These are phyloP conservation scores for Kwoniella botswanensis DNA, from an alignment of 768 basidiomycete species.

Conservation along the genomic window DNA sequence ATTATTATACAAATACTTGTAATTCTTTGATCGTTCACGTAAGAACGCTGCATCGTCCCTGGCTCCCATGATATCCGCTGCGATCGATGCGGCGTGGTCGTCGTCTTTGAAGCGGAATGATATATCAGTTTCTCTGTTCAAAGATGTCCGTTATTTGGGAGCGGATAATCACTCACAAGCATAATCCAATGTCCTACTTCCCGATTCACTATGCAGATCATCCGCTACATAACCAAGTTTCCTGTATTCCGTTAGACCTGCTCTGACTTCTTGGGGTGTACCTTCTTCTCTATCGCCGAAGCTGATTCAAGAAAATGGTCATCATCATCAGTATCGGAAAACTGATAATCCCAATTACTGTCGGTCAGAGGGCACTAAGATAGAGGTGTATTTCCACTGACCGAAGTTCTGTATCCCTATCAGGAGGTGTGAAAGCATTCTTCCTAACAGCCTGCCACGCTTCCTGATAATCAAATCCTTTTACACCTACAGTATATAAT, in stretches of 20 bases:
- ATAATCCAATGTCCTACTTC: conserved; percentile 77
- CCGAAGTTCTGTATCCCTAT: conserved; percentile 60
- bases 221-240: conserved; percentile 75
- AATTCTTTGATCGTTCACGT: conserved; percentile 64
- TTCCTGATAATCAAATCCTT: conserved; percentile 67
- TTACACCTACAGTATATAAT: conserved; percentile 59
- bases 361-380: neutral
- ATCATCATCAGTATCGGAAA: too few relatives aligned
- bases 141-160: neutral
- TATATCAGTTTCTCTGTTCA: neutral
- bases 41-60: conserved; percentile 64
- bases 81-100: conserved; percentile 72
- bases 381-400: conserved; percentile 54
- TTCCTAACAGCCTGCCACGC: conserved; percentile 79
- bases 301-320: conserved; percentile 8
- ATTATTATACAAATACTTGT: conserved; percentile 72
- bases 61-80: conserved; percentile 67
- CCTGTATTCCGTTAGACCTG: conserved; percentile 74
- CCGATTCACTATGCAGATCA: conserved; percentile 79
- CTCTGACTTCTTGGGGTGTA: conserved; percentile 68
- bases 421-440: conserved; percentile 66
- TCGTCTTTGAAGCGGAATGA: conserved; percentile 64
- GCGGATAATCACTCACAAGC: conserved; percentile 64
- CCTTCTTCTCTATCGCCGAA: conserved; percentile 70
- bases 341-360: neutral